phyloP scores from a whole-genome alignment of 768 basidiomycete species.

The Thelephora ganbajun region DNA sequence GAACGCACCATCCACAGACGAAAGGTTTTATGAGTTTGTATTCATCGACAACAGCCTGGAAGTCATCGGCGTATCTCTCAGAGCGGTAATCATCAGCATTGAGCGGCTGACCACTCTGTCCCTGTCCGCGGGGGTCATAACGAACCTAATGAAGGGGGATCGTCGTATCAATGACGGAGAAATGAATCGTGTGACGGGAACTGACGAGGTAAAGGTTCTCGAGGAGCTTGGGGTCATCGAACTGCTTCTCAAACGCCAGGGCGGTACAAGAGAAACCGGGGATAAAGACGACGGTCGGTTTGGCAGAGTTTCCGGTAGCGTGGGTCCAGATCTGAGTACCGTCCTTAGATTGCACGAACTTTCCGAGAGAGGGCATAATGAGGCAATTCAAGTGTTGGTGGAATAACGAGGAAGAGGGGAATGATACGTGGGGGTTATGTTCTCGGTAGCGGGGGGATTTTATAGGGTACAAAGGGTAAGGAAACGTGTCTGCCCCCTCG shows the following conservation, averaged over 20 bases:
- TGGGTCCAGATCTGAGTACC: conserved; percentile 27
- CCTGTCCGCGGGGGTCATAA: conserved; percentile 20
- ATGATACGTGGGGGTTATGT: no score
- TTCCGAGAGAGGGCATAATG: no score
- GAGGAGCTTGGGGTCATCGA: conserved; percentile 18
- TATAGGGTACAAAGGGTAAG: no score
- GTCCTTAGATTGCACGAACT: conserved; percentile 17
- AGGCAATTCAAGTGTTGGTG: no score
- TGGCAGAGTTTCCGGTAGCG: conserved; percentile 22
- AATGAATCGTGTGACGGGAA: conserved; percentile 4
- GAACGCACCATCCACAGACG: conserved; percentile 12
- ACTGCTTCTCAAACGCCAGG: conserved; percentile 23
- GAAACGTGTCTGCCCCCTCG: no score
- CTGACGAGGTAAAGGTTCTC: conserved; percentile 13
- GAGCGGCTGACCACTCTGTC: conserved; percentile 14
- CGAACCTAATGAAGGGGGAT: conserved; percentile 9
- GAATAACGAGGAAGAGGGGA: no score
- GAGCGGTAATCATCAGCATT: conserved; percentile 11
- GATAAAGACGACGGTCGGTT: conserved; percentile 26
- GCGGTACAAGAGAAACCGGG: conserved; percentile 26
- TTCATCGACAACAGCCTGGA: conserved; percentile 14
- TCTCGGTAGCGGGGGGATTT: no score
- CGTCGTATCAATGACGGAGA: not conserved
- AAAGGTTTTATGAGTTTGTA: conserved; percentile 12
- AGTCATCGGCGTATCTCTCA: conserved; percentile 16